A percentile compares a stretch with the other conserved stretches of the same genome.
Conservation (phyloP, 129 eudicot species). For the Helianthus annuus region DNA sequence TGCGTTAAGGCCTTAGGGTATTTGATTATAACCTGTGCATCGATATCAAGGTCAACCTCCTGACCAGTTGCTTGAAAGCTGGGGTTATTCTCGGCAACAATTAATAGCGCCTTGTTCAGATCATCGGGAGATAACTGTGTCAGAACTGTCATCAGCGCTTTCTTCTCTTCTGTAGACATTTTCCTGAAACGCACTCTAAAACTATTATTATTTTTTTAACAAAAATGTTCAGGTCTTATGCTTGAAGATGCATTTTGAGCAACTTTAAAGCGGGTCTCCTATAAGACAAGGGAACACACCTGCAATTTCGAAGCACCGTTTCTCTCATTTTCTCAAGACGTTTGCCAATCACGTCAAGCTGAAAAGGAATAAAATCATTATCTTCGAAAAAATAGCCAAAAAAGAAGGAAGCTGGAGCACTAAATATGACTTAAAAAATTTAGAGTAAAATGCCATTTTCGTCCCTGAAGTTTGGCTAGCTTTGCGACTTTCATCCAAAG, state of each 20-base stretch:
- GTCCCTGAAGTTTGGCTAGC: too few relatives aligned
- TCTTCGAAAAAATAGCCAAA: not conserved
- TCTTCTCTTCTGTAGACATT: slow-evolving; percentile 85
- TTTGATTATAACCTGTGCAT: slow-evolving; percentile 60
- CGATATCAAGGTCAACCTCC: slow-evolving; percentile 73
- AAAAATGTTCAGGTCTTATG: not conserved
- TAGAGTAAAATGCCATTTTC: too few relatives aligned
- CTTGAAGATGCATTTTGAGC: not conserved
- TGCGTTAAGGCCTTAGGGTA: not conserved
- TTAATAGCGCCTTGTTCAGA: slow-evolving; percentile 63
- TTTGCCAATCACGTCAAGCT: slow-evolving; percentile 64
- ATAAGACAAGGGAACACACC: slow-evolving; percentile 45
- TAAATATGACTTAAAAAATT: not conserved
- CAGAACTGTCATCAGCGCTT: slow-evolving; percentile 55
- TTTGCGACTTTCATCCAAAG: too few relatives aligned
- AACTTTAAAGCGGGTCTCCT: not conserved
- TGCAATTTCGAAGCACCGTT: slow-evolving; percentile 70
- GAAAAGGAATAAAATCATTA: slow-evolving; percentile 26
- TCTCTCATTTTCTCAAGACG: slow-evolving; percentile 65
- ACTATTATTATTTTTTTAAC: not conserved
- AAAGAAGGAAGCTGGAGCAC: not conserved
- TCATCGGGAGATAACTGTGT: slow-evolving; percentile 67
- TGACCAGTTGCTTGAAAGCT: slow-evolving; percentile 52
- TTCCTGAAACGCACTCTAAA: slow-evolving; percentile 43
- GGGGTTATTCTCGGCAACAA: slow-evolving; percentile 71